Percentiles rank a stretch among this genome's conserved stretches.
phyloP scores from a whole-genome alignment of 202 grass and related monocot species.

The Setaria italica region DNA sequence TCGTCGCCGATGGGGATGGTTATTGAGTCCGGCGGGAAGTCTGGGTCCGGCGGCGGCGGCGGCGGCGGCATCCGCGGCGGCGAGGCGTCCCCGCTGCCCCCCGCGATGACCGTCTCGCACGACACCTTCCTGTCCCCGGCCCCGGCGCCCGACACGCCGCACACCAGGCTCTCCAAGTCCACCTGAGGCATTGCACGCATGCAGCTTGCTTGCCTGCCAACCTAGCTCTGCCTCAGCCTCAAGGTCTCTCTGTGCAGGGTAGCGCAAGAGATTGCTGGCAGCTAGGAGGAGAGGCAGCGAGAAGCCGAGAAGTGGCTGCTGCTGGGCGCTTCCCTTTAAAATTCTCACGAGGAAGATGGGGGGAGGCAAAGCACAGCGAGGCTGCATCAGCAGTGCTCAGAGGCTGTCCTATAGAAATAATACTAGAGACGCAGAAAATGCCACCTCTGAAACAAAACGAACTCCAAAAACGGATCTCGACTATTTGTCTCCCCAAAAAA shows the following conservation, averaged over 20 bases:
- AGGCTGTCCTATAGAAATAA: constrained; percentile 47
- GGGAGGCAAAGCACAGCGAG: constrained; percentile 24
- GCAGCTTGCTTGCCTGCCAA: background rate
- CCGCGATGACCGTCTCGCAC: constrained; percentile 67
- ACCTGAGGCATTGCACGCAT: constrained; percentile 53
- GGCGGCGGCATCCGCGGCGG: constrained; percentile 29
- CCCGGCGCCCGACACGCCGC: constrained; percentile 51
- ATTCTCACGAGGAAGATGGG: constrained; percentile 45
- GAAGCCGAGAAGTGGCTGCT: constrained; percentile 28
- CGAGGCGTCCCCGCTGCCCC: constrained; percentile 42
- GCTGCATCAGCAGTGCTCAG: constrained; percentile 55
- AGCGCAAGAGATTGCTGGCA: background rate
- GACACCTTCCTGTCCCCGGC: constrained; percentile 68
- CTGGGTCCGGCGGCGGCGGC: constrained; percentile 55
- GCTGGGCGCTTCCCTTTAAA: constrained; percentile 49
- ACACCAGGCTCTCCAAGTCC: constrained; percentile 59
- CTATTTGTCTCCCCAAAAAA: constrained; percentile 37
- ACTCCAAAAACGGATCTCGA: constrained; percentile 63
- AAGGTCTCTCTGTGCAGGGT: background rate
- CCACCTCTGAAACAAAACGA: constrained; percentile 57
- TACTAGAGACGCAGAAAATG: constrained; percentile 35
- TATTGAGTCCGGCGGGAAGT: constrained; percentile 81
- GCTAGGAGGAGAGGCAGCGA: constrained; percentile 37
- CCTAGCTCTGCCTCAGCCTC: background rate
- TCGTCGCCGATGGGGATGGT: constrained; percentile 68